A percentile compares a stretch with the other conserved stretches of the same genome.
Evolutionary conservation across 164 flowering plant species (phyloP).

Genomic region (Annona squamosa): DNA sequence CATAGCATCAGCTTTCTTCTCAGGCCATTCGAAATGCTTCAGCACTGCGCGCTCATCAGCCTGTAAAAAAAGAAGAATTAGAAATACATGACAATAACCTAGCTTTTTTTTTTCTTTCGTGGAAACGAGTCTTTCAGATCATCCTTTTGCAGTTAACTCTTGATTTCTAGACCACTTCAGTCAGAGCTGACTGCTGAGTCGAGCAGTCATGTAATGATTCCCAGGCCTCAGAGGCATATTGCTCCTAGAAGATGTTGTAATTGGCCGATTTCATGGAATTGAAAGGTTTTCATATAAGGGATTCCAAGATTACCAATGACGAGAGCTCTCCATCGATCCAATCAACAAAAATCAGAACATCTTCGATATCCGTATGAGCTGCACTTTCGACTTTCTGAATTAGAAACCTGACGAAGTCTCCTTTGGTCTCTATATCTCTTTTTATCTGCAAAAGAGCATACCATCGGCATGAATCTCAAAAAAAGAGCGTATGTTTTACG

Average conservation of each 20-base stretch:
- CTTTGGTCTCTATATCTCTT: slow-evolving; percentile 58
- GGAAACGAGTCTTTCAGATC: not conserved
- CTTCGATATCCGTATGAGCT: slow-evolving; percentile 45
- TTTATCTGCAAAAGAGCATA: slow-evolving; percentile 34
- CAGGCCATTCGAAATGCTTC: slow-evolving; percentile 76
- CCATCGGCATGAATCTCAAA: not conserved
- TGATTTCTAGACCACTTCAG: too few relatives aligned
- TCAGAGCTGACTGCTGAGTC: too few relatives aligned
- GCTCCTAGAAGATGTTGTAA: too few relatives aligned
- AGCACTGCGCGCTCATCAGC: slow-evolving; percentile 72
- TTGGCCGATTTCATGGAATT: too few relatives aligned
- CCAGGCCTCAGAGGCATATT: too few relatives aligned
- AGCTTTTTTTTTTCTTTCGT: not conserved
- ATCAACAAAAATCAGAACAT: slow-evolving; percentile 48
- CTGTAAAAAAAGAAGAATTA: slow-evolving; percentile 18
- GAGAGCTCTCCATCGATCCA: slow-evolving; percentile 67
- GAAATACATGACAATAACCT: not conserved
- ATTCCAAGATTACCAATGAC: slow-evolving; percentile 39
- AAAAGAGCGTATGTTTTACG: not conserved
- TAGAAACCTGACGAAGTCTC: slow-evolving; percentile 53
- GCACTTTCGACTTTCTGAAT: slow-evolving; percentile 43
- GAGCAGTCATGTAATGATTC: too few relatives aligned
- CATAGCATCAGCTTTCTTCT: slow-evolving; percentile 69
- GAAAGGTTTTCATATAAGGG: not conserved
- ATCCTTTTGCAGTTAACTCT: too few relatives aligned